Evolutionary conservation across 2,329 filamentous ascomycete species (phyloP).

Genomic region (Lachnellula hyalina): DNA sequence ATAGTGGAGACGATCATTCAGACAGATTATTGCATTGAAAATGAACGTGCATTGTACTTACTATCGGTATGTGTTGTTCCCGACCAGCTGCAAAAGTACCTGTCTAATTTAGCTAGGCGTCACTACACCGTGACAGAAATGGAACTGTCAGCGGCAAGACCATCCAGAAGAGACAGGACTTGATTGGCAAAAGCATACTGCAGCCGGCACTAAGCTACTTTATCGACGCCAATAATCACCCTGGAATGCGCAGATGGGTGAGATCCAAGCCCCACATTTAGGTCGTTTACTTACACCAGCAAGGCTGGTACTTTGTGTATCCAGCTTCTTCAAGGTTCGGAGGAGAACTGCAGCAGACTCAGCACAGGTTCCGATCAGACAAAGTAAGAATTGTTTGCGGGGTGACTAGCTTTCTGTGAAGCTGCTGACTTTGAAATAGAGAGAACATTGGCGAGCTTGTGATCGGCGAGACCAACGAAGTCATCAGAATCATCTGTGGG

Average conservation of each 20-base stretch:
- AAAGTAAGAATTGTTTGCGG: slow-evolving; percentile 14
- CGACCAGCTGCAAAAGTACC: neutral
- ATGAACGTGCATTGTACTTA: slow-evolving; percentile 24
- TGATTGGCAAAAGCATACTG: slow-evolving; percentile 19
- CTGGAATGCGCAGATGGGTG: slow-evolving; percentile 26
- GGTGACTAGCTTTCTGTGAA: neutral
- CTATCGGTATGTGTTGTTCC: slow-evolving; percentile 22
- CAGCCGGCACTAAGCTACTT: slow-evolving; percentile 19
- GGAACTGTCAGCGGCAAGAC: neutral
- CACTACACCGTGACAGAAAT: slow-evolving; percentile 9
- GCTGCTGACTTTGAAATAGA: slow-evolving; percentile 9
- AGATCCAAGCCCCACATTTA: neutral
- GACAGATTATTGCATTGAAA: slow-evolving; percentile 14
- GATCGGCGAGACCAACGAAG: slow-evolving; percentile 22
- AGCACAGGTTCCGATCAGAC: slow-evolving; percentile 17
- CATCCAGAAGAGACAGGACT: slow-evolving; percentile 10
- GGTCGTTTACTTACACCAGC: slow-evolving; percentile 1
- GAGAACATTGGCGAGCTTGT: slow-evolving; percentile 20
- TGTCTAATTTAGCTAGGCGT: slow-evolving; percentile 10
- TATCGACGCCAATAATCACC: slow-evolving; percentile 8
- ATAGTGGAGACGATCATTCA: slow-evolving; percentile 20
- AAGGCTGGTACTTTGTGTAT: slow-evolving; percentile 26
- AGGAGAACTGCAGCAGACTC: slow-evolving; percentile 13
- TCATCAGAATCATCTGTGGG: slow-evolving; percentile 23
- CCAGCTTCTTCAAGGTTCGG: slow-evolving; percentile 20